Percentiles rank a stretch among this genome's conserved stretches.
These are phyloP conservation scores for Nicotiana undulata DNA, from an alignment of 257 asterid species.

Conservation along the genomic window DNA sequence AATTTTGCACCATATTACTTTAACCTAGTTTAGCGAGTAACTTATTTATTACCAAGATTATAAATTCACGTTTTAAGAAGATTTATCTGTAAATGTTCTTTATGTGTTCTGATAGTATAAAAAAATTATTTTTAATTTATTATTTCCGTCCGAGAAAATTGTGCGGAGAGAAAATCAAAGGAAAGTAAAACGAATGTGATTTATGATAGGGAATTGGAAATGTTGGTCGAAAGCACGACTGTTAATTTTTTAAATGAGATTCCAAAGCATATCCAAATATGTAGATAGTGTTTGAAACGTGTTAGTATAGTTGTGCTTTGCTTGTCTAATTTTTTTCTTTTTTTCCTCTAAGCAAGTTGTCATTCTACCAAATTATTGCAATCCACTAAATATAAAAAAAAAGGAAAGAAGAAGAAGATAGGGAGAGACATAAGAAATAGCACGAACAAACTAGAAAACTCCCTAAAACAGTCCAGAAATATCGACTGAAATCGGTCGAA, in stretches of 20 bases:
- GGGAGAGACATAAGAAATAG: not conserved
- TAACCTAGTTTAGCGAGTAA: no score
- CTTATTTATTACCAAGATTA: no score
- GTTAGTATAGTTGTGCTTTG: not conserved
- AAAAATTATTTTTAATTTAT: no score
- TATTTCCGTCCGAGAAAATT: not conserved
- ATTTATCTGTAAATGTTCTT: no score
- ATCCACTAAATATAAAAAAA: not conserved
- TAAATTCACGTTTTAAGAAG: no score
- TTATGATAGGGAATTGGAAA: not conserved
- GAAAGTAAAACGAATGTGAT: not conserved
- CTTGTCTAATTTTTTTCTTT: not conserved
- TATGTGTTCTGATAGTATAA: not conserved
- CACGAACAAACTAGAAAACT: not conserved
- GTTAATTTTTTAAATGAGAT: not conserved
- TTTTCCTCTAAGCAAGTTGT: not conserved
- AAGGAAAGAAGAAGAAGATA: not conserved
- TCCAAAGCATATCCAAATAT: not conserved
- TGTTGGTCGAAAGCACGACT: not conserved
- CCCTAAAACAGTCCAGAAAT: no score
- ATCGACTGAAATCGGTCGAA: no score
- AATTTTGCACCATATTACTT: no score
- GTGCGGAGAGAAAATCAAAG: not conserved
- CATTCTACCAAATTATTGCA: not conserved
- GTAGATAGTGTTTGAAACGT: not conserved